Percentiles rank a stretch among this genome's conserved stretches.
These are phyloP conservation scores for Agroathelia rolfsii DNA, from an alignment of 1,284 basidiomycete genomes.

Conservation along the genomic window DNA sequence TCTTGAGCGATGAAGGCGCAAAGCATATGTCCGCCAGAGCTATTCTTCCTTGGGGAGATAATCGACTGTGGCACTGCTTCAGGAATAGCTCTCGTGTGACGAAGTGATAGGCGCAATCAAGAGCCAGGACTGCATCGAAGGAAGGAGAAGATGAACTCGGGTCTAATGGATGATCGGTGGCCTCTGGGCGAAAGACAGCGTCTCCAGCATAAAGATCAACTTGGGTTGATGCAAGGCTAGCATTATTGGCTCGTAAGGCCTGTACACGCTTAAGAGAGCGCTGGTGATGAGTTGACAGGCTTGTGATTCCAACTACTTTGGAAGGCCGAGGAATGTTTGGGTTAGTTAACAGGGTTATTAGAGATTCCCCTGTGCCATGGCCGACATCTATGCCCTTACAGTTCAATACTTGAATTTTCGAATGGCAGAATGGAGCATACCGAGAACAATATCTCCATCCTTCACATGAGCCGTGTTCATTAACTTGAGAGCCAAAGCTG, in stretches of 20 bases:
- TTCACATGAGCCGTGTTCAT: conserved; percentile 33
- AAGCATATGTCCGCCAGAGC: conserved; percentile 61
- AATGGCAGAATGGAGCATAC: too few relatives aligned
- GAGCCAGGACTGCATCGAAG: conserved; percentile 42
- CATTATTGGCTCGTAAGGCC: conserved; percentile 12
- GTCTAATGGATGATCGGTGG: conserved; percentile 36
- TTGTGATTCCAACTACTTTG: conserved; percentile 51
- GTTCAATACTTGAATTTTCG: too few relatives aligned
- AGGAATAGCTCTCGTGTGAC: conserved; percentile 40
- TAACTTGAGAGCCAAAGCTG: conserved; percentile 49
- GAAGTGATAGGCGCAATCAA: conserved; percentile 71
- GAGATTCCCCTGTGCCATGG: conserved; percentile 63
- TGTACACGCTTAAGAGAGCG: conserved; percentile 36
- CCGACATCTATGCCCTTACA: conserved; percentile 44
- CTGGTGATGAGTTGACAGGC: conserved; percentile 37
- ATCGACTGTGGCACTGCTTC: conserved; percentile 32
- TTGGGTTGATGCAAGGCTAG: too few relatives aligned
- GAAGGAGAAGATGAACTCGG: conserved; percentile 16
- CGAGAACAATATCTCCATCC: conserved; percentile 36
- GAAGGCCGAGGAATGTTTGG: conserved; percentile 37
- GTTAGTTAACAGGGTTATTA: conserved; percentile 38
- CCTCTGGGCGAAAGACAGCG: conserved; percentile 33
- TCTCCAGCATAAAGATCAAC: conserved; percentile 35
- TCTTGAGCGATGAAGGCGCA: conserved; percentile 18
- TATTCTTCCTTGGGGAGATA: conserved; percentile 42